These are phyloP conservation scores for Daedaleopsis nitida DNA, from an alignment of 768 basidiomycete genomes.

Conservation along the genomic window DNA sequence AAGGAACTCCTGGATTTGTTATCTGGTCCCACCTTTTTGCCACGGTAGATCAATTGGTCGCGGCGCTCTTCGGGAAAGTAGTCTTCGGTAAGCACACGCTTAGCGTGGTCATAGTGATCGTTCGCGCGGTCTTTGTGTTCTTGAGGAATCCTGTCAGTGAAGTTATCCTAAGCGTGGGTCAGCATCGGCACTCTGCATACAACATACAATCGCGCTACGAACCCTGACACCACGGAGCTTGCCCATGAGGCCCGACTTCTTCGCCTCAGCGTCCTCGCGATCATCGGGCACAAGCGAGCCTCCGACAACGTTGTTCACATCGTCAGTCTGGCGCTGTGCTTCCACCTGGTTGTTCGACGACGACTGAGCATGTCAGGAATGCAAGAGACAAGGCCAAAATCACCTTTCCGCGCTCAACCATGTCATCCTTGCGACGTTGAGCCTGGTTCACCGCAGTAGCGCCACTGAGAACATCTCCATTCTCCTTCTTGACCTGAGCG, in stretches of 20 bases:
- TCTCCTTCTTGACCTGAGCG: slow-evolving; percentile 33
- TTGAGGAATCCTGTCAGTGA: slow-evolving; percentile 63
- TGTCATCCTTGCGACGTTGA: slow-evolving; percentile 21
- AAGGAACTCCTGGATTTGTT: neutral
- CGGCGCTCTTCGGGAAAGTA: slow-evolving; percentile 90
- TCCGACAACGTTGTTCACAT: slow-evolving; percentile 24
- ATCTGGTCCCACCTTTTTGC: slow-evolving; percentile 74
- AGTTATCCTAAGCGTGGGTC: slow-evolving; percentile 33
- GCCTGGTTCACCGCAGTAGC: slow-evolving; percentile 26
- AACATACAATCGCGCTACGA: slow-evolving; percentile 5
- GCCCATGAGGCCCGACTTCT: slow-evolving; percentile 36
- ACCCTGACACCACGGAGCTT: slow-evolving; percentile 35
- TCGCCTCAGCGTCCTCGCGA: slow-evolving; percentile 40
- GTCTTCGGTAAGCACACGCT: slow-evolving; percentile 74
- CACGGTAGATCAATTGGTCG: slow-evolving; percentile 90
- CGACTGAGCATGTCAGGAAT: neutral
- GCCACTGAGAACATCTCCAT: slow-evolving; percentile 37
- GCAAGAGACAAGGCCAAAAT: neutral
- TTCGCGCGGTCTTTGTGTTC: slow-evolving; percentile 61
- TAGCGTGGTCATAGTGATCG: slow-evolving; percentile 58
- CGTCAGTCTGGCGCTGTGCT: slow-evolving; percentile 24
- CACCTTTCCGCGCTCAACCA: slow-evolving; percentile 17
- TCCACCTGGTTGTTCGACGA: slow-evolving; percentile 8
- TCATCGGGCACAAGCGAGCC: slow-evolving; percentile 33
- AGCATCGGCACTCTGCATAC: slow-evolving; percentile 4